Conservation (phyloP, 345 rosid species). For the Populus alba region DNA sequence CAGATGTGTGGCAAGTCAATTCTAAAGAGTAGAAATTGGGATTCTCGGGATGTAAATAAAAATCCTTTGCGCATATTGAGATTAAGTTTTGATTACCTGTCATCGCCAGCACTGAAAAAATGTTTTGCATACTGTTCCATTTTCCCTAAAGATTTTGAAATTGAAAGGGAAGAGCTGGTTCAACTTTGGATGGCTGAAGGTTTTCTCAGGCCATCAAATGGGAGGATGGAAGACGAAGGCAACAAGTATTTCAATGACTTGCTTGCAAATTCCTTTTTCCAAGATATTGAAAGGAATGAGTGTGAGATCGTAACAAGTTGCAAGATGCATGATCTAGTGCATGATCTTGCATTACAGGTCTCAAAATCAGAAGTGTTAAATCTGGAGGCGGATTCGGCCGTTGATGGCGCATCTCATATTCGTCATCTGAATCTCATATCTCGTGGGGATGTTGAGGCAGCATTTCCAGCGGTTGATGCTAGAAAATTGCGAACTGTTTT, state of each 20-base stretch:
- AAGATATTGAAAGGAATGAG: slow-evolving; percentile 11
- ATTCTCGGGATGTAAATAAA: background rate
- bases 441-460: no score
- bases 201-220: background rate
- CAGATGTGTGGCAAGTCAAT: slow-evolving; percentile 7
- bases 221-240: slow-evolving; percentile 6
- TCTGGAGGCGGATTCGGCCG: background rate
- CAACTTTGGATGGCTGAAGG: slow-evolving; percentile 20
- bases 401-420: background rate
- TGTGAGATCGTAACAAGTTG: background rate
- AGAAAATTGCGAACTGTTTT: no score
- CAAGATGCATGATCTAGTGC: slow-evolving; percentile 8
- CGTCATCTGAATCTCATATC: no score
- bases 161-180: background rate
- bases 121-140: slow-evolving; percentile 17
- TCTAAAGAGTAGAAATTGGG: slow-evolving; percentile 3
- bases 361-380: slow-evolving; percentile 7
- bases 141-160: background rate
- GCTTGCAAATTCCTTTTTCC: slow-evolving; percentile 24
- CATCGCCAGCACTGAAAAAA: background rate
- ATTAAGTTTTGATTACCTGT: slow-evolving; percentile 13
- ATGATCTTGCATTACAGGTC: slow-evolving; percentile 22
- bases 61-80: slow-evolving; percentile 3
- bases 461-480: no score
- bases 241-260: slow-evolving; percentile 18